Evolutionary conservation across 2,329 filamentous ascomycete species (phyloP).

Genomic region (Scedosporium boydii): DNA sequence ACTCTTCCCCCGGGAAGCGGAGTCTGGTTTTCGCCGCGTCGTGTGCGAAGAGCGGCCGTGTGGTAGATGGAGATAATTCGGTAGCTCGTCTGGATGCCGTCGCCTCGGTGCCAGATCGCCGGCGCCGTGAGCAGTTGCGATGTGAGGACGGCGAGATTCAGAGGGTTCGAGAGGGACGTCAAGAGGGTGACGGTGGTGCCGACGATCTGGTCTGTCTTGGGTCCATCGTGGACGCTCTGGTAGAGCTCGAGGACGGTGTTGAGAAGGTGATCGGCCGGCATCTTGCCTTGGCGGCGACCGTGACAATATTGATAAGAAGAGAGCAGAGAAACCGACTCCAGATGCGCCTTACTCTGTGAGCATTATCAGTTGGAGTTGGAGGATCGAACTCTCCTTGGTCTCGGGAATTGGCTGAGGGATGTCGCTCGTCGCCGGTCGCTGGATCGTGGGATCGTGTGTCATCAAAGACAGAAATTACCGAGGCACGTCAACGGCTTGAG

Average conservation of each 20-base stretch:
- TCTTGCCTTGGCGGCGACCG: slow-evolving; percentile 21
- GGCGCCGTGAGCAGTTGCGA: slow-evolving; percentile 63
- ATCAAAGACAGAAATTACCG: not conserved
- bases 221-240: slow-evolving; percentile 41
- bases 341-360: not conserved
- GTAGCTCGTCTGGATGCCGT: slow-evolving; percentile 53
- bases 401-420: not conserved
- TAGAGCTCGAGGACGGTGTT: slow-evolving; percentile 55
- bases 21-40: slow-evolving; percentile 24
- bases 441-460: not conserved
- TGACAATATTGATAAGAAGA: not conserved
- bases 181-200: slow-evolving; percentile 60
- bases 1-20: slow-evolving; percentile 14
- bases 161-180: slow-evolving; percentile 60
- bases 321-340: not conserved
- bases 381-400: not conserved
- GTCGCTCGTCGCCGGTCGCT: not conserved
- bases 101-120: slow-evolving; percentile 56
- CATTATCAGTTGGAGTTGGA: not conserved
- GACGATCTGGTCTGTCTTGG: slow-evolving; percentile 46
- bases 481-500: not conserved
- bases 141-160: slow-evolving; percentile 64
- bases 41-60: slow-evolving; percentile 49
- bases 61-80: slow-evolving; percentile 65
- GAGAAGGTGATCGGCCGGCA: slow-evolving; percentile 59